A percentile compares a stretch with the other conserved stretches of the same genome.
phyloP scores from a whole-genome alignment of 2,329 filamentous ascomycete species.

The Sordariomycetes sp. region DNA sequence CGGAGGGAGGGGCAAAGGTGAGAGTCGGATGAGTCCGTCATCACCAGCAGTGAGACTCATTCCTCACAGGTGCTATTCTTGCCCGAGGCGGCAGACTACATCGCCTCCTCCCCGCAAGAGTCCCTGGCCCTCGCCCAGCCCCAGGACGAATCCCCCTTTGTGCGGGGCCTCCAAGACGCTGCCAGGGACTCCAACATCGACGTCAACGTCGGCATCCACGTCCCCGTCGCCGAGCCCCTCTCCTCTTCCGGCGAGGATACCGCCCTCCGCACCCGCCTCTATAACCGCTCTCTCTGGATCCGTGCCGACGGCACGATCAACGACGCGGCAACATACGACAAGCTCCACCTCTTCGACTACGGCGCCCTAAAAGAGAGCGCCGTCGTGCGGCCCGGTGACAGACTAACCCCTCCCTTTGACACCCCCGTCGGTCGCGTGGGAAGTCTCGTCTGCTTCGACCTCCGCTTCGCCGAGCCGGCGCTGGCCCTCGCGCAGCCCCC shows the following conservation, averaged over 20 bases:
- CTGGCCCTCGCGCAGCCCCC: conserved; percentile 44
- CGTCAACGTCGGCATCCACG: conserved; percentile 82
- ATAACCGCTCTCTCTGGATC: conserved; percentile 31
- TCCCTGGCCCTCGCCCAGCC: conserved; percentile 59
- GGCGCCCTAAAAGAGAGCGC: conserved; percentile 32
- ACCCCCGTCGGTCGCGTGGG: conserved; percentile 65
- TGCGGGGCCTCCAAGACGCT: conserved; percentile 57
- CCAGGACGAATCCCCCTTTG: conserved; percentile 55
- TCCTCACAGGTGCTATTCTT: conserved; percentile 65
- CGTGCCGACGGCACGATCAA: conserved; percentile 14
- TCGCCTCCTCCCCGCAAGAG: conserved; percentile 54
- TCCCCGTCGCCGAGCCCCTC: conserved; percentile 35
- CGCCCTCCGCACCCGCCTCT: conserved; percentile 17
- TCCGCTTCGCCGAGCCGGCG: conserved; percentile 62
- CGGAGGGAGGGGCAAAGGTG: conserved; percentile 4
- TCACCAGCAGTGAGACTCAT: neutral
- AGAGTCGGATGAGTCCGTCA: neutral
- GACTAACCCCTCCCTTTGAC: conserved; percentile 57
- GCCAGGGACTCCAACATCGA: conserved; percentile 51
- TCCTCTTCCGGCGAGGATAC: conserved; percentile 7
- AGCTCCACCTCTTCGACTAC: conserved; percentile 80
- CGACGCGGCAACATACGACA: conserved; percentile 50
- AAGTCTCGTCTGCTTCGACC: conserved; percentile 78
- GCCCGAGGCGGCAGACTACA: conserved; percentile 86
- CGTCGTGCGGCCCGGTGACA: conserved; percentile 54